A percentile compares a stretch with the other conserved stretches of the same genome.
phyloP scores from a whole-genome alignment of 805 yeast species.

The Lipomyces spencermartinsiae region DNA sequence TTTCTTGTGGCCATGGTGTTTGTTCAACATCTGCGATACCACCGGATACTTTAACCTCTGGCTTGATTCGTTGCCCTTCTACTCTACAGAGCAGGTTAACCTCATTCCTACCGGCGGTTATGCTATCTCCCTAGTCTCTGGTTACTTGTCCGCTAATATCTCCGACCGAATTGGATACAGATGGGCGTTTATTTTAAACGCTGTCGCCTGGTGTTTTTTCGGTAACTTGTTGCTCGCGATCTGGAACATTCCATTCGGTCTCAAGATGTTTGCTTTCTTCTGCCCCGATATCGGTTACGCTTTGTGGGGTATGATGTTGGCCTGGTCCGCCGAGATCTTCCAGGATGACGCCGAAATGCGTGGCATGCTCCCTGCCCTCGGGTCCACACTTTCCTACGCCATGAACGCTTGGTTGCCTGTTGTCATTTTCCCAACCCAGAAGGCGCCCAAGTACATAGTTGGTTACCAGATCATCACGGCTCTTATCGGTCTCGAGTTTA shows the following conservation, averaged over 20 bases:
- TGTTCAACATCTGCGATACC: constrained; percentile 25
- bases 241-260: constrained; percentile 52
- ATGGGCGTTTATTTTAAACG: constrained; percentile 39
- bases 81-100: constrained; percentile 43
- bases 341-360: constrained; percentile 43
- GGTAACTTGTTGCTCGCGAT: constrained; percentile 48
- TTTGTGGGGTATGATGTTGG: constrained; percentile 37
- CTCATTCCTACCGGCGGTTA: constrained; percentile 47
- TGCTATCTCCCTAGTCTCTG: constrained; percentile 44
- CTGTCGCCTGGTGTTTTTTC: constrained; percentile 15
- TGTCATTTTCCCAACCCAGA: constrained; percentile 49
- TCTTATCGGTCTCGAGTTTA: constrained; percentile 14
- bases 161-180: constrained; percentile 45
- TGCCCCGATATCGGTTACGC: constrained; percentile 26
- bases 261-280: constrained; percentile 38
- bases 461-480: constrained; percentile 39
- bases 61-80: constrained; percentile 42
- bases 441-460: constrained; percentile 41
- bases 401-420: constrained; percentile 51
- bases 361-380: constrained; percentile 44
- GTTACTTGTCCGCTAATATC: constrained; percentile 41
- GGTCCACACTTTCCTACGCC: constrained; percentile 45
- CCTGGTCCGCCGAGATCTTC: constrained; percentile 41
- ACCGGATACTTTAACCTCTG: constrained; percentile 44
- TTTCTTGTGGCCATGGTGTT: constrained; percentile 20